These are phyloP conservation scores for Lophiotrema nucula DNA, from an alignment of 495 filamentous ascomycete species.

Conservation along the genomic window DNA sequence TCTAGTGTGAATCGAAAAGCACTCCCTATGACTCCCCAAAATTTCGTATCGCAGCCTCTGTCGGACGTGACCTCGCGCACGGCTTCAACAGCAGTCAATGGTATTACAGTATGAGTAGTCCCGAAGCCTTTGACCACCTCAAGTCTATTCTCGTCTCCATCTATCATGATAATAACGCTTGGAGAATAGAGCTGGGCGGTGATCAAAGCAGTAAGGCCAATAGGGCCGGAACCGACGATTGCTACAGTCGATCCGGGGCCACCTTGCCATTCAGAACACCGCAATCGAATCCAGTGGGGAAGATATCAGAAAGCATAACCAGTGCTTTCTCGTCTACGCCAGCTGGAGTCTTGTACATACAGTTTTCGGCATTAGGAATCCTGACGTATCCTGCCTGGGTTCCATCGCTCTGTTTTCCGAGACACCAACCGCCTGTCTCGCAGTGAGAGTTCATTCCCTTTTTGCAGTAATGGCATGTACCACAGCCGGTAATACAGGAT, in stretches of 20 bases:
- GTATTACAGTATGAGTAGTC: no score
- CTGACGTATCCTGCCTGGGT: constrained; percentile 54
- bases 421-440: constrained; percentile 45
- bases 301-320: constrained; percentile 49
- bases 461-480: constrained; percentile 45
- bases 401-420: constrained; percentile 50
- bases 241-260: constrained; percentile 47
- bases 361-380: constrained; percentile 47
- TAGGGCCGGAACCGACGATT: constrained; percentile 53
- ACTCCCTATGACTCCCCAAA: no score
- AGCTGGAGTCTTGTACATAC: constrained; percentile 43
- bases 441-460: constrained; percentile 45
- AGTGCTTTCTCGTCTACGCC: constrained; percentile 42
- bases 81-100: no score
- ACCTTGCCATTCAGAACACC: constrained; percentile 50
- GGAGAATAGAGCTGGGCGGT: constrained; percentile 51
- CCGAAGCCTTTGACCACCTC: no score
- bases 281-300: constrained; percentile 53
- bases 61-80: no score
- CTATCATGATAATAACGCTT: constrained; percentile 46
- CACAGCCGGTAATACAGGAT: constrained; percentile 46
- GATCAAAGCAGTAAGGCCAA: constrained; percentile 50
- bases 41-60: no score
- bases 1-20: no score
- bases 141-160: no score